Percentiles rank a stretch among this genome's conserved stretches.
Conservation (phyloP, 2,329 filamentous ascomycete species). For the Paecilomyces sp. region DNA sequence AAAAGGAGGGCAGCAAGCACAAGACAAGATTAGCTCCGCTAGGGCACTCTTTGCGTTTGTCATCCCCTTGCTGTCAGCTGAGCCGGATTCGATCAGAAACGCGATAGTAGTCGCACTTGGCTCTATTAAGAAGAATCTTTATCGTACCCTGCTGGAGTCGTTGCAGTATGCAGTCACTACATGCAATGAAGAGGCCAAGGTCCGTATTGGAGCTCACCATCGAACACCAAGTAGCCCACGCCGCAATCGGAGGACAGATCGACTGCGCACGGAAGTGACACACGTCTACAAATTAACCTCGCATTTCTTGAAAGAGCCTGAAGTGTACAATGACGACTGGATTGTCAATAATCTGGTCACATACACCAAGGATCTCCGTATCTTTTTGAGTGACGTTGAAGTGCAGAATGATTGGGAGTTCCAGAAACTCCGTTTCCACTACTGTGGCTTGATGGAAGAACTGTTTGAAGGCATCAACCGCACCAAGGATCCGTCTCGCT, state of each 20-base stretch:
- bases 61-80: conserved; percentile 75
- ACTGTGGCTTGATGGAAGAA: conserved; percentile 88
- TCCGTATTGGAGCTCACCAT: conserved; percentile 68
- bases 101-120: conserved; percentile 88
- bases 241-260: conserved; percentile 75
- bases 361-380: conserved; percentile 85
- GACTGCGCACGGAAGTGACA: conserved; percentile 86
- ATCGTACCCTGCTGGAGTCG: conserved; percentile 82
- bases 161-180: conserved; percentile 77
- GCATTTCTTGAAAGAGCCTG: conserved; percentile 71
- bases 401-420: conserved; percentile 94
- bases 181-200: conserved; percentile 83
- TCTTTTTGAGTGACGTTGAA: conserved; percentile 91
- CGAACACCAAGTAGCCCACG: conserved; percentile 76
- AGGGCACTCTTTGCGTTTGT: conserved; percentile 84
- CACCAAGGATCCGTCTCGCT: conserved; percentile 75
- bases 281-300: conserved; percentile 93
- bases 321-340: conserved; percentile 81
- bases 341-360: conserved; percentile 80
- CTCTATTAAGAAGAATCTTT: conserved; percentile 91
- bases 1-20: conserved; percentile 54
- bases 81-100: conserved; percentile 73
- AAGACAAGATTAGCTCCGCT: conserved; percentile 80
- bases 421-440: conserved; percentile 83
- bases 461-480: conserved; percentile 86